phyloP scores from a whole-genome alignment of 805 yeast genomes.

The Monosporozyma servazzii region DNA sequence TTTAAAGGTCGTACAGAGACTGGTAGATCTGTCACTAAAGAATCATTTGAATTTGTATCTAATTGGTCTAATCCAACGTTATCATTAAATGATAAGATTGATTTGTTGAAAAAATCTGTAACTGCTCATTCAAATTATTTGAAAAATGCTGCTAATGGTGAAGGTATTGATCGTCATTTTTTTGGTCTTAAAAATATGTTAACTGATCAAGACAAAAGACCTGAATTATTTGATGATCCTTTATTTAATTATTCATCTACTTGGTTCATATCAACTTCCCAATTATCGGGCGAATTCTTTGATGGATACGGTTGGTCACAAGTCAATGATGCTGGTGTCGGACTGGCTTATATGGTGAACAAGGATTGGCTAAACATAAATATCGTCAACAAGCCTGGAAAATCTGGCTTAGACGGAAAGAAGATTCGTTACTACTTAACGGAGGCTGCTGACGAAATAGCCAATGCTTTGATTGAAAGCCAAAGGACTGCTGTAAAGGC shows the following conservation, averaged over 20 bases:
- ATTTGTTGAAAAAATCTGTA: slow-evolving; percentile 62
- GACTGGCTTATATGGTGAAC: slow-evolving; percentile 88
- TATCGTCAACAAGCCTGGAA: slow-evolving; percentile 51
- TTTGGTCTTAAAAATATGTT: slow-evolving; percentile 77
- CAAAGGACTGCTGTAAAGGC: slow-evolving; percentile 5
- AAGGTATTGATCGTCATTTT: slow-evolving; percentile 89
- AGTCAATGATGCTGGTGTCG: slow-evolving; percentile 88
- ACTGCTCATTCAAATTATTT: slow-evolving; percentile 67
- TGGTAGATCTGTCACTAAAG: slow-evolving; percentile 72
- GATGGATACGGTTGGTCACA: slow-evolving; percentile 96
- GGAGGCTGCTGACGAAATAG: slow-evolving; percentile 75
- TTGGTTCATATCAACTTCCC: slow-evolving; percentile 87
- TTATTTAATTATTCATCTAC: slow-evolving; percentile 64
- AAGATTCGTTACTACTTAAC: slow-evolving; percentile 58
- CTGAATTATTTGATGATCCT: slow-evolving; percentile 67
- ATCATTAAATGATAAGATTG: slow-evolving; percentile 46
- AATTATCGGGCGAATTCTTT: slow-evolving; percentile 72
- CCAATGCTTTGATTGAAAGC: slow-evolving; percentile 40
- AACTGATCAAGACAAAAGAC: slow-evolving; percentile 45
- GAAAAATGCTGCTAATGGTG: slow-evolving; percentile 70
- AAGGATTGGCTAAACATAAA: slow-evolving; percentile 78
- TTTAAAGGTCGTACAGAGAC: slow-evolving; percentile 92
- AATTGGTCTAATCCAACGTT: slow-evolving; percentile 53
- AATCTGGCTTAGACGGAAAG: slow-evolving; percentile 18
- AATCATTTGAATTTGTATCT: slow-evolving; percentile 59